Percentiles rank a stretch among this genome's conserved stretches.
phyloP scores from a whole-genome alignment of 768 basidiomycete genomes.

The Flagelloscypha sp. region DNA sequence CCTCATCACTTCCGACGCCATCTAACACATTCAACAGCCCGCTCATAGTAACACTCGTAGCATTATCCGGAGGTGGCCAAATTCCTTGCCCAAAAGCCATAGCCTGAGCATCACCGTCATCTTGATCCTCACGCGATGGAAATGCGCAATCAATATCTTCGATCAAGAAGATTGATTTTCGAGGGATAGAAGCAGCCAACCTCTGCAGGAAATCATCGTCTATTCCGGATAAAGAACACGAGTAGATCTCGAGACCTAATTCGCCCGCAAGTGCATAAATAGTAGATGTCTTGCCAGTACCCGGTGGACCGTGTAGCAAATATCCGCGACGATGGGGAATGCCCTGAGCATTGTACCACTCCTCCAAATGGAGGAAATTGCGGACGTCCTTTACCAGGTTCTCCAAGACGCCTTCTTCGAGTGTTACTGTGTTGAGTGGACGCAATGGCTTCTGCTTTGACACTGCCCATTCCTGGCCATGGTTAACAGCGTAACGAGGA shows the following conservation, averaged over 20 bases:
- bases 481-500: too few relatives aligned
- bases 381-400: conserved; percentile 10
- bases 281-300: conserved; percentile 11
- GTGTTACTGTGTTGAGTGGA: too few relatives aligned
- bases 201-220: conserved; percentile 15
- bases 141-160: conserved; percentile 98
- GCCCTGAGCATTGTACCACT: conserved; percentile 11
- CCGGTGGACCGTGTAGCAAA: conserved; percentile 9
- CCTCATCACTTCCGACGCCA: conserved; percentile 22
- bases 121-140: conserved; percentile 15
- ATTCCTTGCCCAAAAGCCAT: too few relatives aligned
- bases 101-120: conserved; percentile 10
- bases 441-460: too few relatives aligned
- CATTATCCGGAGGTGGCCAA: too few relatives aligned
- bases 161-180: conserved; percentile 53
- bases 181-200: conserved; percentile 12
- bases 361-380: conserved; percentile 12
- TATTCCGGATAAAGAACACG: too few relatives aligned
- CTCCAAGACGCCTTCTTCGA: conserved; percentile 10
- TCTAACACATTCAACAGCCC: conserved; percentile 26
- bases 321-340: conserved; percentile 11
- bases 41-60: conserved; percentile 18
- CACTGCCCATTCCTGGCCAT: too few relatives aligned
- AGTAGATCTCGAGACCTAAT: conserved; percentile 10
- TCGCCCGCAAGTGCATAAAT: conserved; percentile 10